phyloP scores from a whole-genome alignment of 306 rosid genomes.

The Citrullus mucosospermus region DNA sequence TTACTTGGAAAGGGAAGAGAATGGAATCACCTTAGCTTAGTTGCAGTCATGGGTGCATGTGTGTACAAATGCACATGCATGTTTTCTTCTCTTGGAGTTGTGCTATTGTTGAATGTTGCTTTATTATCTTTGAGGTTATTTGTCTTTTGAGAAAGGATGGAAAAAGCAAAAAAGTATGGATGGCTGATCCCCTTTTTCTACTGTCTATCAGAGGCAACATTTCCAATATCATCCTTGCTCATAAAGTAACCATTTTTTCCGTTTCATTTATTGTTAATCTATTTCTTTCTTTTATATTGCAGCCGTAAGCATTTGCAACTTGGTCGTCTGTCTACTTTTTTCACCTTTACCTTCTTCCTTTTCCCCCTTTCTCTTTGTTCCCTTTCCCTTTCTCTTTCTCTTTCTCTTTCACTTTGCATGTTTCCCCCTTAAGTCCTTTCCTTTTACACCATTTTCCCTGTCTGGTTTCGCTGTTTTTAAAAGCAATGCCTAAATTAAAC shows the following conservation, averaged over 20 bases:
- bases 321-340: constrained; percentile 15
- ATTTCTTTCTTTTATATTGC: not conserved
- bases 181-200: not conserved
- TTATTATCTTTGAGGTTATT: constrained; percentile 4
- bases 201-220: not conserved
- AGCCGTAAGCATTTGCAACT: constrained; percentile 16
- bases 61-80: constrained; percentile 11
- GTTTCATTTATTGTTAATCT: not conserved
- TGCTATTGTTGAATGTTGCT: not conserved
- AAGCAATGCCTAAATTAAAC: constrained; percentile 12
- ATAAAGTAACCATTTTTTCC: not conserved
- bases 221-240: constrained; percentile 3
- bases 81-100: not conserved
- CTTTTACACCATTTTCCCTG: constrained; percentile 6
- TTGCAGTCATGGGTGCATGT: constrained; percentile 9
- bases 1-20: constrained; percentile 7
- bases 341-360: constrained; percentile 25
- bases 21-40: not conserved
- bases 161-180: constrained; percentile 8
- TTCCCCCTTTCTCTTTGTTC: not conserved
- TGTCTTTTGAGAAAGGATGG: not conserved
- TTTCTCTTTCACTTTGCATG: constrained; percentile 16
- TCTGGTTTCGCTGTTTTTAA: constrained; percentile 23
- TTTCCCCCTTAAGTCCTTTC: not conserved
- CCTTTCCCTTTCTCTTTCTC: not conserved